These are phyloP conservation scores for Zopfochytrium polystomum DNA, from an alignment of 371 early-diverging fungal species.

Conservation along the genomic window DNA sequence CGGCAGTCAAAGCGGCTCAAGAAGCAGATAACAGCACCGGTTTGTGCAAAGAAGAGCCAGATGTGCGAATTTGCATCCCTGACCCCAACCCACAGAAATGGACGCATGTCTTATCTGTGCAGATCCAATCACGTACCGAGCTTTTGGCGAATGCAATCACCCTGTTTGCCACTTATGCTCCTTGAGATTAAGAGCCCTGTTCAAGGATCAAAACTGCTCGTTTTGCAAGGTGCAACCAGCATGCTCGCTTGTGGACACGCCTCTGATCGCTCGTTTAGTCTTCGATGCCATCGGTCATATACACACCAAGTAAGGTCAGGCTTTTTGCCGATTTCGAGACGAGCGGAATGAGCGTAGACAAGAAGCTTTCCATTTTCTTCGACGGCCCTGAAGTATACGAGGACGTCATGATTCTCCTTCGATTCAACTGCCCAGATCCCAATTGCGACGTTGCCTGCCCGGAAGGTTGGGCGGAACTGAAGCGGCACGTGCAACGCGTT, in stretches of 20 bases:
- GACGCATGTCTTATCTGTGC: conserved; percentile 86
- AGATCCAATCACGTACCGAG: conserved; percentile 71
- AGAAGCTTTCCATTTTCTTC: conserved; percentile 68
- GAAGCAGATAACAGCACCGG: too few species aligned
- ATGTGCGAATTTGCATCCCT: too few species aligned
- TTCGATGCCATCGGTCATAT: conserved; percentile 68
- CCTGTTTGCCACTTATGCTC: conserved; percentile 86
- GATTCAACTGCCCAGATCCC: conserved; percentile 82
- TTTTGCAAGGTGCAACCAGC: conserved; percentile 75
- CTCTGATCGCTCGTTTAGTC: conserved; percentile 24
- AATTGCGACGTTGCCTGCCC: conserved; percentile 64
- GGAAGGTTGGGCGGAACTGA: conserved; percentile 78
- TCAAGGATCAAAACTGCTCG: conserved; percentile 78
- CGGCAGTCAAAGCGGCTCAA: too few species aligned
- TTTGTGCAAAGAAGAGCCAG: too few species aligned
- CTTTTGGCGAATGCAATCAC: conserved; percentile 90
- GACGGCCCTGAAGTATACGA: conserved; percentile 70
- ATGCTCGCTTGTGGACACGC: background rate
- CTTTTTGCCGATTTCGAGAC: conserved; percentile 46
- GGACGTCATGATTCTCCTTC: conserved; percentile 66
- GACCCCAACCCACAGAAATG: too few species aligned
- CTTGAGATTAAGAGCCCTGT: conserved; percentile 81
- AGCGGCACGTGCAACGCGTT: conserved; percentile 70
- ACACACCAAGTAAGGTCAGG: conserved; percentile 62
- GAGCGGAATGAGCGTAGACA: conserved; percentile 44